Evolutionary conservation across 257 asterid genomes (phyloP), one percentile per base, ranked within the genome.

Genomic region (Capsicum pubescens): DNA sequence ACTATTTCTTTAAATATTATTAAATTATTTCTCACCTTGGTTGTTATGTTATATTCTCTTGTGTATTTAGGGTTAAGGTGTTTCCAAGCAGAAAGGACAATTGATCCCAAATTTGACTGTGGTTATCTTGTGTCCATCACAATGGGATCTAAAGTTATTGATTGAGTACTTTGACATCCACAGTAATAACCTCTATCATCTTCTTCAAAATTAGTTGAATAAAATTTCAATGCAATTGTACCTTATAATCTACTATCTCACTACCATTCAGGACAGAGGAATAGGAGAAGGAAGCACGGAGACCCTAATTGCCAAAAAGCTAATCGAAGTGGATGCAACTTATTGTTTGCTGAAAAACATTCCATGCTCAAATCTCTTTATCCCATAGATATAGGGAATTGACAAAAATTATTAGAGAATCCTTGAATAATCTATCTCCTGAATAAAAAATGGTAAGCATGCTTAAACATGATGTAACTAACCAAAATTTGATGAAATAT

Each of bases 301-400:
- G 97, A 95, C 79, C 94, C 94, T 0, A 59, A 83, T 50, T 92
- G 91, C 3, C 99, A 97, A 2, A 94, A 95, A 79, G 90, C 94
- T 67, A 93, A 93, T 80, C 64, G 94, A 82, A 93, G 99, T 26
- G 97, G 97, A 12, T 95, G 93, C 85, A 94, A 93, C 83, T 95
- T 92, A 89, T 92, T 87, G 81, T 93, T 92, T 8, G 88, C 93
- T 2, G 94, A 93, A 42, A 92, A 85, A 80, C 97, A 93, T 66
- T 70, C 98, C 1, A 35, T 19, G 79, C 90, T 94, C 88, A 94
- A 94, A 69, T 83, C 92, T 17, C 79, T 88, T 8, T 83, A 87
- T 63, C 94, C 95, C 87, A 83, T 1, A 86, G 90, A 54, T 93
- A 89, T 59, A 93, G 94, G 89, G 94, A 95, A 85, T 90, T 93